Base-by-base conservation (phyloP, 2,329 filamentous ascomycete genomes). In the Pyrenochaeta sp. region DNA sequence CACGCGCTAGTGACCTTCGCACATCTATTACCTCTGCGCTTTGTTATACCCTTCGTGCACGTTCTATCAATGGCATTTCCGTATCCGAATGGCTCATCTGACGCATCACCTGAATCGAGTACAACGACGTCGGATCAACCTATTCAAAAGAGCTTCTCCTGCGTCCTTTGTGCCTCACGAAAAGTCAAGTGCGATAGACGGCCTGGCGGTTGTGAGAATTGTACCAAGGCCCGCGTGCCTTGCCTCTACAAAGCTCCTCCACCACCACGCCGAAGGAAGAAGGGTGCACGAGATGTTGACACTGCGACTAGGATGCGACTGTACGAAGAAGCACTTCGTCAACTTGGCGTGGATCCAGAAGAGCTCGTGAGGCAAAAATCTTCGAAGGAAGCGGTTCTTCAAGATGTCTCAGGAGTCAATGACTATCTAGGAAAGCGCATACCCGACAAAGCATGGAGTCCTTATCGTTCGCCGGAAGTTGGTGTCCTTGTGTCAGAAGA, bases 151-250 rank as follows among this genome's bases (percentile, higher is more conserved):
- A 62, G 66, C 42, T 76, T 70, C 48, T 74, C 74, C 1, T 77
- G 74, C 47, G 66, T 75, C 4, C 62, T 75, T 9, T 76, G 73
- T 51, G 68, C 72, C 7, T 71, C 73, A 40, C 61, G 74, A 12
- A 77, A 77, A 56, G 73, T 77, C 22, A 72, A 68, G 52, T 77
- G 73, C 50, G 73, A 77, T 40, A 71, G 68, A 39, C 51, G 28
- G 4, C 64, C 67, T 12, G 63, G 68, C 27, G 72, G 73, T 1
- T 76, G 74, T 49, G 61, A 62, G 0, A 75, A 72, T 44, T 76
- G 73, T 59, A 60, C 63, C 7, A 72, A 73, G 51, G 65, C 71
- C 9, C 66, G 72, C 24, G 68, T 73, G 10, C 52, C 61, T 13
- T 76, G 73, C 56, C 55, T 74, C 15, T 76, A 75, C 58, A 75